A percentile compares a stretch with the other conserved stretches of the same genome.
Conservation (phyloP, 2,329 filamentous ascomycete species). For the Fusarium algeriense region DNA sequence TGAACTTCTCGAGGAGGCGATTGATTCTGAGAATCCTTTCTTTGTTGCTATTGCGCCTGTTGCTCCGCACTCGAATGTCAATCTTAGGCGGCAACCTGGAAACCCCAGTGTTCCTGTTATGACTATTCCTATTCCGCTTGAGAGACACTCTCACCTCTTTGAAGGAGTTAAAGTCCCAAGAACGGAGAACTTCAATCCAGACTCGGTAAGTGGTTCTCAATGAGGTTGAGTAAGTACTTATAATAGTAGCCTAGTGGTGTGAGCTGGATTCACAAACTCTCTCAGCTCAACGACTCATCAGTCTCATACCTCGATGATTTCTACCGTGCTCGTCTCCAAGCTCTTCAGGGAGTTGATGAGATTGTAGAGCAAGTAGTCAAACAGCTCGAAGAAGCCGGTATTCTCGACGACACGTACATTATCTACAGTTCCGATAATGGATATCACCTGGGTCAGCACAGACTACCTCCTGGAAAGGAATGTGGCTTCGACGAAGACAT, state of each 20-base stretch:
- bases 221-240: constrained; percentile 1
- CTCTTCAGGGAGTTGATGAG: constrained; percentile 68
- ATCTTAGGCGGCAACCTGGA: constrained; percentile 8
- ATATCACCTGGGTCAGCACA: constrained; percentile 71
- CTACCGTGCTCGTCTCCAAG: constrained; percentile 63
- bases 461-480: constrained; percentile 68
- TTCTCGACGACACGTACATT: constrained; percentile 72
- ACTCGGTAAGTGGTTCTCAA: constrained; percentile 55
- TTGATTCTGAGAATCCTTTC: constrained; percentile 68
- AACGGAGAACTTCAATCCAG: constrained; percentile 75
- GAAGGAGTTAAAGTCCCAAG: constrained; percentile 69
- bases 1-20: constrained; percentile 71
- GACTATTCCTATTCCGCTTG: constrained; percentile 64
- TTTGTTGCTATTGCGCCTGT: constrained; percentile 76
- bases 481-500: constrained; percentile 71
- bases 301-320: constrained; percentile 64
- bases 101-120: constrained; percentile 2
- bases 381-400: constrained; percentile 62
- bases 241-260: constrained; percentile 50
- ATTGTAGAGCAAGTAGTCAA: constrained; percentile 62
- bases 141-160: constrained; percentile 74
- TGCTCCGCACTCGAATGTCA: constrained; percentile 72
- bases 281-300: constrained; percentile 55
- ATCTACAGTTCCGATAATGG: constrained; percentile 72
- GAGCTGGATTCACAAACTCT: constrained; percentile 60